Evolutionary conservation across 306 rosid genomes (phyloP), one percentile per base, ranked within the genome.

Genomic region (Malus sylvestris): DNA sequence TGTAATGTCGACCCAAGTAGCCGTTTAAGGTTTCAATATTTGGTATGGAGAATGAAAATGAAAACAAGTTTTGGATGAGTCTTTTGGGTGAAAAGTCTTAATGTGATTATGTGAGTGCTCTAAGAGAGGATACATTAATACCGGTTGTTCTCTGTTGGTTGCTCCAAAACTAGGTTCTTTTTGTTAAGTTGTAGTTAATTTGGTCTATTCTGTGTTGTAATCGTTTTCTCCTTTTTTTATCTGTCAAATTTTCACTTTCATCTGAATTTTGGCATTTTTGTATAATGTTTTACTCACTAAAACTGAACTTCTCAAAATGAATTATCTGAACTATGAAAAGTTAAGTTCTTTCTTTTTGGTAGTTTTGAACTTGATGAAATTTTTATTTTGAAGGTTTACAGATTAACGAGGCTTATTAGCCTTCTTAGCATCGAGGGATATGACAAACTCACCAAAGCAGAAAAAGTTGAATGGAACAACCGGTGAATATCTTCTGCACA

Each of bases 401-500:
- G 76, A 77, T 82, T 85, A 83, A 87, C 94, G 1, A 90, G 88
- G 71, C 45, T 73, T 64, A 52, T 87, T 49, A 91, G 98, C 88
- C 71, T 78, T 72, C 78, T 65, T 23, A 78, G 83, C 72, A 74
- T 94, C 67, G 52, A 38, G 67, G 82, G 84, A 72, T 94, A 90
- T 82, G 71, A 80, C 63, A 87, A 85, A 77, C 78, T 91, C 80
- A 87, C 76, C 77, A 64, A 45, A 62, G 83, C 86, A 60, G 74
- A 82, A 71, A 90, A 86, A 84, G 87, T 84, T 76, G 98, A 93
- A 84, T 93, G 98, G 98, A 93, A 91, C 63, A 88, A 91, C 83
- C 78, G 98, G 98, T 93, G 81, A 84, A 82, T 72, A 80, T 81
- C 81, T 82, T 79, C 38, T 30, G 60, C 65, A 27, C 63, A n/a